A percentile compares a stretch with the other conserved stretches of the same genome.
Evolutionary conservation across 805 yeast genomes (phyloP).

Genomic region (Lachancea cidri): DNA sequence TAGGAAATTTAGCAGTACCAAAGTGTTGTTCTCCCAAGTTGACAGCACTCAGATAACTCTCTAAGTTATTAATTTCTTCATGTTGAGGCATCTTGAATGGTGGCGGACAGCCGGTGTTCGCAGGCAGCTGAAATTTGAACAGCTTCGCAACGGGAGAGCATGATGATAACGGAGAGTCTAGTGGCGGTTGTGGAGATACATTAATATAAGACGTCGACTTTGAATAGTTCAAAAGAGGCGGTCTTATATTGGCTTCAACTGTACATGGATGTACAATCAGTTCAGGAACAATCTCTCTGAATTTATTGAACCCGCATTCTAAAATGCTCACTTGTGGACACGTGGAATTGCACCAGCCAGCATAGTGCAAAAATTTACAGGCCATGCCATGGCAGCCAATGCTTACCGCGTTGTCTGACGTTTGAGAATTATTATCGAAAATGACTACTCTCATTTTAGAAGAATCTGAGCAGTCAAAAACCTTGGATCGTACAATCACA

Average conservation of each 20-base stretch:
- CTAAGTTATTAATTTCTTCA: conserved; percentile 29
- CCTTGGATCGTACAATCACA: not conserved
- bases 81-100: conserved; percentile 26
- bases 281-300: conserved; percentile 2
- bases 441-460: conserved; percentile 19
- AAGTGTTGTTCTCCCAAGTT: conserved; percentile 21
- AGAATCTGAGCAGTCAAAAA: conserved; percentile 8
- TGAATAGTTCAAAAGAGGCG: conserved; percentile 1
- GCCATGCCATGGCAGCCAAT: conserved; percentile 26
- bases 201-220: not conserved
- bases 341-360: not conserved
- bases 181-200: not conserved
- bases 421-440: conserved; percentile 24
- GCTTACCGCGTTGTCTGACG: conserved; percentile 22
- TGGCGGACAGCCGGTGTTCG: conserved; percentile 15
- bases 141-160: conserved; percentile 31
- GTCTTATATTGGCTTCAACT: not conserved
- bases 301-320: conserved; percentile 7
- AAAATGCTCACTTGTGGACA: conserved; percentile 6
- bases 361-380: conserved; percentile 19
- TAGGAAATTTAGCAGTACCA: not conserved
- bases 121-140: conserved; percentile 29
- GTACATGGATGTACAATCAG: not conserved
- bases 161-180: conserved; percentile 26
- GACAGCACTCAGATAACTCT: conserved; percentile 30